Conservation (phyloP, 164 flowering plant species). For the Kingdonia uniflora region DNA sequence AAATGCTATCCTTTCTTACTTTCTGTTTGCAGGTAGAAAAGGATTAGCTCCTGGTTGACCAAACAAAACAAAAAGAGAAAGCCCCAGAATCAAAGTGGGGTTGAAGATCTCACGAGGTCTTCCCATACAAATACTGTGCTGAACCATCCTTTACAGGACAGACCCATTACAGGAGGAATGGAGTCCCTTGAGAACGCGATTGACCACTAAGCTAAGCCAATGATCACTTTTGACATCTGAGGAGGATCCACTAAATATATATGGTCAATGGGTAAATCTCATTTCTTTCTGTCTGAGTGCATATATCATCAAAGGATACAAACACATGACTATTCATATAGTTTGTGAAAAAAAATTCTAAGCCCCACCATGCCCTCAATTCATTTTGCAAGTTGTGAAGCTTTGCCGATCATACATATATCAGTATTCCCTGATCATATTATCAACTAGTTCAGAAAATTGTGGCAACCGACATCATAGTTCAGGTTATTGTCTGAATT, state of each 20-base stretch:
- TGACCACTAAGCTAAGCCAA: conserved; percentile 20
- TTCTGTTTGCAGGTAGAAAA: too few species aligned
- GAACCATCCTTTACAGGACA: conserved; percentile 8
- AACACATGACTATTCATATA: neutral
- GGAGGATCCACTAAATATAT: conserved; percentile 13
- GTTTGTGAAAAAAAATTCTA: neutral
- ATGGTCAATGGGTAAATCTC: conserved; percentile 8
- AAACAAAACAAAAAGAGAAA: too few species aligned
- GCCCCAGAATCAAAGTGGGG: too few species aligned
- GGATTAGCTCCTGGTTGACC: too few species aligned
- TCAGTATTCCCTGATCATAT: too few species aligned
- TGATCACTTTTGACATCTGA: conserved; percentile 16
- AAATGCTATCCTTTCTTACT: too few species aligned
- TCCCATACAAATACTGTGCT: too few species aligned
- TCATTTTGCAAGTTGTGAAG: neutral
- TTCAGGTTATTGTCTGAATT: neutral
- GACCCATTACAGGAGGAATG: conserved; percentile 12
- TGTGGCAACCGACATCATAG: too few species aligned
- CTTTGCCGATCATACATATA: too few species aligned
- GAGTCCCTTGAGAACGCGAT: conserved; percentile 15
- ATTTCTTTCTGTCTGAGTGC: neutral
- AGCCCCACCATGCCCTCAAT: neutral
- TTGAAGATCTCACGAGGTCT: too few species aligned
- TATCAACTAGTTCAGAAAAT: too few species aligned
- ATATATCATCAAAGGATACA: conserved; percentile 5